Percentiles rank a stretch among this genome's conserved stretches.
Conservation (phyloP, 176 grass and related monocot genomes). For the Eragrostis nindensis region DNA sequence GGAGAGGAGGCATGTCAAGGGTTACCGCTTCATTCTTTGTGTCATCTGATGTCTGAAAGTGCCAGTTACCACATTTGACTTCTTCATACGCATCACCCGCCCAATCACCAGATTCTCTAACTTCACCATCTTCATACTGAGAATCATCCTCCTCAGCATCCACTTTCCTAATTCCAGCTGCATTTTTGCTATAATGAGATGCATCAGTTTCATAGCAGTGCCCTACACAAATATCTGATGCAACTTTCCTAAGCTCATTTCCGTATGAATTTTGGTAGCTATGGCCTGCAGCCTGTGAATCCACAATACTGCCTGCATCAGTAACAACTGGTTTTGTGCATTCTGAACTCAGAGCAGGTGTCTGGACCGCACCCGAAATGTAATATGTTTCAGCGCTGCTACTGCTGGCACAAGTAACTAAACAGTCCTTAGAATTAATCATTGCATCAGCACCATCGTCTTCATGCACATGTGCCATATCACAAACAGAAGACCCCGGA, state of each 20-base stretch:
- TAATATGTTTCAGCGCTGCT: conserved; percentile 48
- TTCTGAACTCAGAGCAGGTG: conserved; percentile 27
- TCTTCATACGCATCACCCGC: conserved; percentile 53
- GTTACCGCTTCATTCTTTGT: conserved; percentile 45
- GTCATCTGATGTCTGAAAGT: conserved; percentile 56
- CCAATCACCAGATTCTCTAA: conserved; percentile 83
- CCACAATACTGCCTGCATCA: conserved; percentile 28
- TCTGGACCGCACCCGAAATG: conserved; percentile 29
- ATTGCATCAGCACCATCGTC: conserved; percentile 32
- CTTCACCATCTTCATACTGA: conserved; percentile 97
- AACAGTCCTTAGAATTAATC: conserved; percentile 36
- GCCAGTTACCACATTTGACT: conserved; percentile 41
- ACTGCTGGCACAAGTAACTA: conserved; percentile 43
- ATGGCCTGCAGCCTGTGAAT: conserved; percentile 38
- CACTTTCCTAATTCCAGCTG: conserved; percentile 38
- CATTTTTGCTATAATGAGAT: conserved; percentile 41
- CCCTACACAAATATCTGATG: conserved; percentile 34
- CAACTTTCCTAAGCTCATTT: conserved; percentile 39
- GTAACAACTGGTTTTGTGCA: conserved; percentile 29
- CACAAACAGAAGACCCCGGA: conserved; percentile 1
- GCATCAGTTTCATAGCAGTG: conserved; percentile 43
- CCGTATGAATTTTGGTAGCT: conserved; percentile 33
- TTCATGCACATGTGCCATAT: conserved; percentile 4
- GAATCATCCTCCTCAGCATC: conserved; percentile 84
- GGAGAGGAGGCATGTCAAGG: conserved; percentile 28